These are phyloP conservation scores for Backusella circina DNA, from an alignment of 192 early-diverging fungal genomes.

Conservation along the genomic window DNA sequence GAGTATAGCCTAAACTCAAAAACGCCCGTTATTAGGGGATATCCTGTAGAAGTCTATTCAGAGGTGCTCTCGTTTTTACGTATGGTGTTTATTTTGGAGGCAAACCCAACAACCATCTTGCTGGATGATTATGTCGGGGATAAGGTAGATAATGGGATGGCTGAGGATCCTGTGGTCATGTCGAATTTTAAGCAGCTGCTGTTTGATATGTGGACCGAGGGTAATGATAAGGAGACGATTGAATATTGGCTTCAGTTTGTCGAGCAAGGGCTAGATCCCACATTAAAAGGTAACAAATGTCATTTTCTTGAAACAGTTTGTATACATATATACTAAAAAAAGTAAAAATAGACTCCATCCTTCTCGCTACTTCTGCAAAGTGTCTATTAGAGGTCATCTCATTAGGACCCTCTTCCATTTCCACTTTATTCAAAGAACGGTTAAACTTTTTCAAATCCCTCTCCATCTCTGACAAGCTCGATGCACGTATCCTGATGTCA, in stretches of 20 bases:
- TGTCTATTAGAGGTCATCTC: slow-evolving; percentile 72
- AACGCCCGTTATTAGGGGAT: slow-evolving; percentile 33
- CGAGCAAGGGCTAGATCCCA: slow-evolving; percentile 51
- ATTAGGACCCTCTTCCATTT: slow-evolving; percentile 55
- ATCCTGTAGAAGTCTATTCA: slow-evolving; percentile 60
- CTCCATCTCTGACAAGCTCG: slow-evolving; percentile 51
- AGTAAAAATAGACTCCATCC: slow-evolving; percentile 42
- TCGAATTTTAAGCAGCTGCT: slow-evolving; percentile 29
- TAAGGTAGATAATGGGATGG: slow-evolving; percentile 41
- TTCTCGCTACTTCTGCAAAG: slow-evolving; percentile 60
- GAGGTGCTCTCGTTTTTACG: slow-evolving; percentile 62
- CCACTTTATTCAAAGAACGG: slow-evolving; percentile 22
- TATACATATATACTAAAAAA: not conserved
- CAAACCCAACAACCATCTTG: slow-evolving; percentile 41
- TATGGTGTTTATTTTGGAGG: slow-evolving; percentile 60
- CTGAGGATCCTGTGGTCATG: slow-evolving; percentile 39
- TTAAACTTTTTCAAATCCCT: slow-evolving; percentile 44
- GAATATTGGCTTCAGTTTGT: slow-evolving; percentile 53
- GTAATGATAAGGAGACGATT: slow-evolving; percentile 35
- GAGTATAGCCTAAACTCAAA: slow-evolving; percentile 29
- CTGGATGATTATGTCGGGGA: slow-evolving; percentile 46
- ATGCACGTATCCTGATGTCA: slow-evolving; percentile 62
- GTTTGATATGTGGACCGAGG: slow-evolving; percentile 32
- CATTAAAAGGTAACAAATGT: slow-evolving; percentile 36
- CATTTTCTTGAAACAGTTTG: too few relatives aligned